Evolutionary conservation across 1,284 basidiomycete species (phyloP), one percentile per base, ranked within the genome.

Genomic region (Ustilago esculenta): DNA sequence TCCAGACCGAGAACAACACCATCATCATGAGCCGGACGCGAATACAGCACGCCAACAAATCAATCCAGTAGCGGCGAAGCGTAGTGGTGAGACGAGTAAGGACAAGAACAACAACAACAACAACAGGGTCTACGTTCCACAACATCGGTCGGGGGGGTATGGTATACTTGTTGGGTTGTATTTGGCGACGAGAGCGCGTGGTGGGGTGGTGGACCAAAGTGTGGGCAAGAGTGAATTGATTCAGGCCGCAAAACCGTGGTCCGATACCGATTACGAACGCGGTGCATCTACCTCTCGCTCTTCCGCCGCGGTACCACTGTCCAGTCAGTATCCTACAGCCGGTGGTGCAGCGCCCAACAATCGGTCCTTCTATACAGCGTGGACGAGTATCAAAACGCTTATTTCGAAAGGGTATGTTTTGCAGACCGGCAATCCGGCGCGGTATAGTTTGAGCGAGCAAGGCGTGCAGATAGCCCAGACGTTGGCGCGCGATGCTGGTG

Each of bases 301-400:
- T 0, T 72, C 74, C 0, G 61, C 64, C 10, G 53, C 63, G 5
- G 52, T 67, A 5, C 68, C 65, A 4, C 42, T 59, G 5, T 45
- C 56, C 8, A 56, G 54, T 30, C 68, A 59, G 25, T 37, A 45
- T 21, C 57, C 46, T 18, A 37, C 41, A 1, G 54, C 52, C 0
- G 51, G 50, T 14, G 51, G 55, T 8, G 33, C 50, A 11, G 65
- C n/a, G n/a, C n/a, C 52, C 9, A 47, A 45, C 20, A 17, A 56
- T n/a, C 46, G 59, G 3, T 65, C 69, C 10, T 73, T 73, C 54
- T 76, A 74, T 47, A 81, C 77, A 0, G 80, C 74, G 1, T 82
- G 81, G 81, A 76, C 49, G 8, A 75, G 72, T 46, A 80, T 77
- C 68, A 81, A 81, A 51, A 80, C 75, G n/a, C 63, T 82, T 11